Evolutionary conservation across 768 basidiomycete genomes (phyloP), one percentile per base, ranked within the genome.

Genomic region (Russula lepida): DNA sequence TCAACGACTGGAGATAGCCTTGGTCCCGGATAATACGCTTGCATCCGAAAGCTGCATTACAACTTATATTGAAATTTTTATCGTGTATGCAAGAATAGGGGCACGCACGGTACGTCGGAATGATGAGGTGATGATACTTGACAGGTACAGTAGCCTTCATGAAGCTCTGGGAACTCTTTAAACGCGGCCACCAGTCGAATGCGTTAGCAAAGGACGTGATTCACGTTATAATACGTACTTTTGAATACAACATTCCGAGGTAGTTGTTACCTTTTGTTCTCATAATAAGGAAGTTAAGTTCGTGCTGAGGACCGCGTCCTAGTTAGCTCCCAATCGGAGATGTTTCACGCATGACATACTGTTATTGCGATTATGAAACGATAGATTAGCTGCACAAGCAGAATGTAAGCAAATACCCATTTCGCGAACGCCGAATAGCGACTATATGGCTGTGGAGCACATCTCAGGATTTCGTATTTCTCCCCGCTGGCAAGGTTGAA

Each of bases 21-120:
- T 80, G 79, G 66, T 87, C 81, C 59, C 79, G 75, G 21, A 86
- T 79, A 25, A 85, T 77, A 43, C 85, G 77, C 71, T 82, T 85
- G 70, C 84, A 86, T 30, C 84, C 84, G 19, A 79, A 74, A 43
- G 78, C 81, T 82, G 43, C 3, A 53, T 17, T 17, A 39, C 9
- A 9, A 6, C 19, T 19, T 44, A 44, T 37, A 47, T 37, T 3
- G 4, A 13, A 21, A 21, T 37, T 19, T 2, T 23, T 27, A 35
- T 37, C 17, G 11, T 8, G 37, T 6, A 11, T n/a, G 41, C 19
- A 49, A 56, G 48, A 48, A 19, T 19, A 23, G 0, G 60, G 8
- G 4, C 4, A 70, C 78, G 41, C 67, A 81, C 82, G 71, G 71
- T 82, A 82, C 12, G 71, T 71, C 9, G 84, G 85, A 58, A 77